These are phyloP conservation scores for Epithele typhae DNA, from an alignment of 768 basidiomycete species.

Conservation along the genomic window DNA sequence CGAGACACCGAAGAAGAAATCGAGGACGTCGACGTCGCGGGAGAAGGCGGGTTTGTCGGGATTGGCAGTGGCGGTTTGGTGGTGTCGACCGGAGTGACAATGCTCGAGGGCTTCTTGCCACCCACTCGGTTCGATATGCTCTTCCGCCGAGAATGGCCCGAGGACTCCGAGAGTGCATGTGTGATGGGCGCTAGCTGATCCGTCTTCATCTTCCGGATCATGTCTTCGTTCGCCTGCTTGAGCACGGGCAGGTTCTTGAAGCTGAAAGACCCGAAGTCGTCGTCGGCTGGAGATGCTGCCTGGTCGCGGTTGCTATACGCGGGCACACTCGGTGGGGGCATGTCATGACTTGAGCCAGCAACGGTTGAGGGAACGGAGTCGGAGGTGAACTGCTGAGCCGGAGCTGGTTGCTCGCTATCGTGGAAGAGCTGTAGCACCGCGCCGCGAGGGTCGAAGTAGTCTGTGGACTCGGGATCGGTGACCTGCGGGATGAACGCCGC, in stretches of 20 bases:
- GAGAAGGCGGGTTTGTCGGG: constrained; percentile 81
- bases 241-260: constrained; percentile 96
- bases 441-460: constrained; percentile 97
- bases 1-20: constrained; percentile 88
- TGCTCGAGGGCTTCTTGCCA: constrained; percentile 79
- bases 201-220: constrained; percentile 91
- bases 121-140: constrained; percentile 75
- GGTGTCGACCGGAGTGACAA: constrained; percentile 58
- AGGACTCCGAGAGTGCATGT: constrained; percentile 68
- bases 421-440: constrained; percentile 89
- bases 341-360: constrained; percentile 6
- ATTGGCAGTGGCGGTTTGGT: constrained; percentile 37
- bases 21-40: constrained; percentile 87
- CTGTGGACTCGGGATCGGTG: constrained; percentile 96
- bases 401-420: constrained; percentile 70
- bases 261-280: constrained; percentile 97
- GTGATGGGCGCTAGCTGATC: constrained; percentile 81
- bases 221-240: constrained; percentile 98
- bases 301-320: constrained; percentile 32
- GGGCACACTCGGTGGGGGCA: constrained; percentile 27
- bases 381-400: constrained; percentile 42
- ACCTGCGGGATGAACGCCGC: constrained; percentile 96
- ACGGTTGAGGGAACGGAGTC: constrained; percentile 36
- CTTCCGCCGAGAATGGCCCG: constrained; percentile 60
- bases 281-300: constrained; percentile 55